Base-by-base conservation (phyloP, 768 basidiomycete genomes). In the Boletus fagicola region DNA sequence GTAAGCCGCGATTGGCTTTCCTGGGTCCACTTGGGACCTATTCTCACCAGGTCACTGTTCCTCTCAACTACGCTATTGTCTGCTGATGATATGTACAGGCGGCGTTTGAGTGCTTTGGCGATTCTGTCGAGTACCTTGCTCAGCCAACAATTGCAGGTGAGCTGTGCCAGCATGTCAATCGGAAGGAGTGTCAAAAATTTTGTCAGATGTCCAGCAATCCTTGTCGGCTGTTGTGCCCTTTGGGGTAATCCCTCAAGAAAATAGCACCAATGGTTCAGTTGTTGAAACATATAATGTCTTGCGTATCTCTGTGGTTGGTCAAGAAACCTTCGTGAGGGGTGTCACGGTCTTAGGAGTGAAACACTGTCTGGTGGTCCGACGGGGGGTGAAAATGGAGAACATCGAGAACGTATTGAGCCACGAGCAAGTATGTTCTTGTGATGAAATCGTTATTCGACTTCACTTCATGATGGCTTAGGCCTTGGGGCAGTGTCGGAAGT, bases 191-290 rank as follows among this genome's bases (percentile, higher is more conserved):
- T 56, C 42, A 47, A 60, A 20, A 60, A 20, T 9, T 39, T 15
- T 33, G 48, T 40, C 66, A 92, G 90, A 81, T 57, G 83, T 86
- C 24, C 85, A 87, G 58, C 67, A 77, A 44, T 70, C 79, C 18
- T 69, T 92, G 40, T 78, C 81, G 7, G 54, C 74, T 12, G 67
- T 67, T 7, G 65, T 73, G 15, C 71, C 75, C 33, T 76, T 83
- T 48, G 90, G 81, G 26, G 77, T 92, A n/a, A 76, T 92, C 30
- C 90, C 90, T 22, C 87, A 89, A 68, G 90, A 93, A 71, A 93
- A 93, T 63, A 84, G 84, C 16, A 87, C 83, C 36, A 86, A 85
- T 62, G 90, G 90, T 12, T 76, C 74, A 18, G 90, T 93, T 8
- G 72, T 83, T 22, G 90, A 93, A 69, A 88, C 88, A 1, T 91